Conservation (phyloP, 768 basidiomycete species). For the Astraeus odoratus region DNA sequence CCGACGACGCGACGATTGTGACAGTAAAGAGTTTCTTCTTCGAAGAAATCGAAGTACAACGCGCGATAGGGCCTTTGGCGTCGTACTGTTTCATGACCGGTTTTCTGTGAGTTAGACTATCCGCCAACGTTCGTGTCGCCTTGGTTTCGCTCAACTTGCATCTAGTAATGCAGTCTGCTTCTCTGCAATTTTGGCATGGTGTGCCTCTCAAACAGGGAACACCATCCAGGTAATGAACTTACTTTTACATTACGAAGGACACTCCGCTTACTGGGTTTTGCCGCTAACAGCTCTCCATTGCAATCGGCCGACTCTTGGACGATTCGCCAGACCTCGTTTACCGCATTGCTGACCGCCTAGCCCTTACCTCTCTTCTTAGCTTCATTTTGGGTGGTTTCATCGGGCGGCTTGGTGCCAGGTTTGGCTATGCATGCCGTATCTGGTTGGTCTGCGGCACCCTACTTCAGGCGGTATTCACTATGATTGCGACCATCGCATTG, state of each 20-base stretch:
- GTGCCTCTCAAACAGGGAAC: conserved; percentile 81
- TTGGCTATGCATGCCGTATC: conserved; percentile 58
- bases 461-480: conserved; percentile 65
- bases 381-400: conserved; percentile 67
- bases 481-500: conserved; percentile 60
- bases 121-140: background rate
- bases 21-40: conserved; percentile 10
- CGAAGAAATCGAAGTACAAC: conserved; percentile 19
- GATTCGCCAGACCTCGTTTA: conserved; percentile 46
- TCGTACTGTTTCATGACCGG: conserved; percentile 78
- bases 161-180: conserved; percentile 65
- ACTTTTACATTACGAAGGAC: background rate
- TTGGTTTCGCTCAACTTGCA: background rate
- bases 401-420: conserved; percentile 66
- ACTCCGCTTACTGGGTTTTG: background rate
- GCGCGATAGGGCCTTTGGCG: conserved; percentile 45
- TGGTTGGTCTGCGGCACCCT: conserved; percentile 70
- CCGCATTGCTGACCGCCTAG: conserved; percentile 74
- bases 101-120: conserved; percentile 47
- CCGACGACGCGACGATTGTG: background rate
- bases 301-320: conserved; percentile 68
- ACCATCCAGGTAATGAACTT: conserved; percentile 49
- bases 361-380: conserved; percentile 60
- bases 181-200: conserved; percentile 78
- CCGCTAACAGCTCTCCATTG: conserved; percentile 54